These are phyloP conservation scores for Aspergillus sp. DNA, from an alignment of 2,329 filamentous ascomycete species.

Conservation along the genomic window DNA sequence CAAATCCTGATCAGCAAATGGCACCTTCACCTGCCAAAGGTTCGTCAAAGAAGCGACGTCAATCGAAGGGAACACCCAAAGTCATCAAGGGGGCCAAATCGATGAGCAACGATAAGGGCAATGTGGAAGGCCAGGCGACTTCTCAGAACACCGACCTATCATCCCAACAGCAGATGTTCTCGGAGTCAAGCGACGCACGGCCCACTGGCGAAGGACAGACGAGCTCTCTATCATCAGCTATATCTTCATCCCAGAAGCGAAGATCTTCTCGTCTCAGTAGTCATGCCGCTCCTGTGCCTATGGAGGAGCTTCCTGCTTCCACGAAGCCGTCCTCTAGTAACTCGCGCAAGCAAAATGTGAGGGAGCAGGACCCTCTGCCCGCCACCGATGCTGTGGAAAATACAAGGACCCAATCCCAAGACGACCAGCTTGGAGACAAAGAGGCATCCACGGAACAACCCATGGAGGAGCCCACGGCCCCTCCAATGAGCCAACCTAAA, in stretches of 20 bases:
- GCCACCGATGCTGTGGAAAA: not conserved
- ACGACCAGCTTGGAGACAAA: no score
- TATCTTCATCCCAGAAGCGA: slow-evolving; percentile 24
- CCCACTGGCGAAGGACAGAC: not conserved
- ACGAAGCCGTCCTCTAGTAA: slow-evolving; percentile 14
- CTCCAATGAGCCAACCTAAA: not conserved
- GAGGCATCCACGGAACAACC: not conserved
- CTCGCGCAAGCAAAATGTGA: slow-evolving; percentile 20
- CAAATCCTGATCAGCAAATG: not conserved
- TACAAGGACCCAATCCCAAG: no score
- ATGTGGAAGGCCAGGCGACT: not conserved
- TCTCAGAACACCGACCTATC: not conserved
- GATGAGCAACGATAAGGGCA: not conserved
- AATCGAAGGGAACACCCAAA: not conserved
- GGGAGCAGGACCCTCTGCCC: slow-evolving; percentile 11
- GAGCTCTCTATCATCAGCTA: not conserved
- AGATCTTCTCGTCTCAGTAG: slow-evolving; percentile 30
- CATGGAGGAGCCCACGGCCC: not conserved
- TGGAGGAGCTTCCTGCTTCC: slow-evolving; percentile 11
- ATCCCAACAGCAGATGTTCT: not conserved
- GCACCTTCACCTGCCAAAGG: not conserved
- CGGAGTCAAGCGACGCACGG: not conserved
- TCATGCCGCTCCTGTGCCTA: slow-evolving; percentile 11
- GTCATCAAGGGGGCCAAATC: not conserved
- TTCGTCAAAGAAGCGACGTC: not conserved